Base-by-base conservation (phyloP, 495 filamentous ascomycete species). In the Neurospora discreta region DNA sequence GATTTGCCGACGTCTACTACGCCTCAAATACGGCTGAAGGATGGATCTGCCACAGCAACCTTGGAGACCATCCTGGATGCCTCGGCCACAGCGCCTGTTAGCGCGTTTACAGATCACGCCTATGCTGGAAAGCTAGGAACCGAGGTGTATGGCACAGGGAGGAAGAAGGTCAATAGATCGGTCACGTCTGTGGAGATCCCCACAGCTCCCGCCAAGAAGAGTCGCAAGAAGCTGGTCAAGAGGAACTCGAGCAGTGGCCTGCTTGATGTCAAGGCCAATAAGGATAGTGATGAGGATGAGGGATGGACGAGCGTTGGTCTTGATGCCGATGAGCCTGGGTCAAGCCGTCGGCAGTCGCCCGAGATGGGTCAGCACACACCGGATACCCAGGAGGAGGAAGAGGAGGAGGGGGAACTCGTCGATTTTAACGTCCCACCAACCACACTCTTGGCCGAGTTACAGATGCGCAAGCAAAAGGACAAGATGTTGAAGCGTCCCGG, bases 1-100 rank as follows among this genome's bases (percentile, higher is more conserved):
- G 93, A 98, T 68, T 82, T 90, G 18, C 91, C 90, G 11, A 79
- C 85, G 13, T 73, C 85, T 30, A 15, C 15, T 30, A 74, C 84
- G 5, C 83, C 85, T 11, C 78, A 78, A 30, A 78, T 97, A 23
- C 86, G 93, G 73, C 81, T 94, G 36, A 93, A 91, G 78, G 88
- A 89, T 44, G 88, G 90, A 15, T 97, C 94, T 67, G 93, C 94
- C 18, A 93, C 93, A 74, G 90, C 88, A 41, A 98, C 95, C 0
- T 85, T 99, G 10, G 95, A 99, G 71, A 95, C 90, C 76, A 95
- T 99, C 60, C 85, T 99, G 11, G 93, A 98, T 80, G 95, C 95
- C n/a, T 97, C 95, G 5, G 92, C 93, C 3, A 86, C 86, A 72
- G 95, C 96, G 3, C 95, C 95, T n/a, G 93, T 97, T 58, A 93